These are phyloP conservation scores for Schizothecium vesticola DNA, from an alignment of 495 filamentous ascomycete genomes.

Conservation along the genomic window DNA sequence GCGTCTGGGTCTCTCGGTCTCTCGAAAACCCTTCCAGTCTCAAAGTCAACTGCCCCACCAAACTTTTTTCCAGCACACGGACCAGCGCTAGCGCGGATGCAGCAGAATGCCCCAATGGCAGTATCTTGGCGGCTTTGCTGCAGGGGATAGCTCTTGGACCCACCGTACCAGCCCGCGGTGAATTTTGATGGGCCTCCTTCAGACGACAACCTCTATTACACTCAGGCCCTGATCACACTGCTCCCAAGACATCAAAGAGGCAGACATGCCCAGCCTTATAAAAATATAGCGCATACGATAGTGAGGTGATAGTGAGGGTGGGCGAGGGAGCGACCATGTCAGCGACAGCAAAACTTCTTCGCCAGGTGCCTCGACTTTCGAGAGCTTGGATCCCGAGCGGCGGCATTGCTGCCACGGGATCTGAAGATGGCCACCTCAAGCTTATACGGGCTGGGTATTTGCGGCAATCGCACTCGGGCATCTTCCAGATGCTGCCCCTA, in stretches of 20 bases:
- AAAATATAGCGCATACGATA: background rate
- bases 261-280: background rate
- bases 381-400: slow-evolving; percentile 73
- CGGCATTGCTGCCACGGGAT: slow-evolving; percentile 52
- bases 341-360: slow-evolving; percentile 17
- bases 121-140: background rate
- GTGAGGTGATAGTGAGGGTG: background rate
- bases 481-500: slow-evolving; percentile 92
- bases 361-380: slow-evolving; percentile 49
- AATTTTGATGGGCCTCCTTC: background rate
- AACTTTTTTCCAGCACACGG: background rate
- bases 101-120: background rate
- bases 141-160: background rate
- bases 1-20: background rate
- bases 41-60: background rate
- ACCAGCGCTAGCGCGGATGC: background rate
- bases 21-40: background rate
- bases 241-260: background rate
- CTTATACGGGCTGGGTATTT: slow-evolving; percentile 75
- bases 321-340: background rate
- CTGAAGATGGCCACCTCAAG: slow-evolving; percentile 64
- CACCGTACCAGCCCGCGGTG: background rate
- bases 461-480: slow-evolving; percentile 79
- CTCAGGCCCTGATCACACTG: background rate
- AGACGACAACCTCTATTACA: background rate